Conservation (phyloP, 768 basidiomycete genomes). For the Trametes villosa region DNA sequence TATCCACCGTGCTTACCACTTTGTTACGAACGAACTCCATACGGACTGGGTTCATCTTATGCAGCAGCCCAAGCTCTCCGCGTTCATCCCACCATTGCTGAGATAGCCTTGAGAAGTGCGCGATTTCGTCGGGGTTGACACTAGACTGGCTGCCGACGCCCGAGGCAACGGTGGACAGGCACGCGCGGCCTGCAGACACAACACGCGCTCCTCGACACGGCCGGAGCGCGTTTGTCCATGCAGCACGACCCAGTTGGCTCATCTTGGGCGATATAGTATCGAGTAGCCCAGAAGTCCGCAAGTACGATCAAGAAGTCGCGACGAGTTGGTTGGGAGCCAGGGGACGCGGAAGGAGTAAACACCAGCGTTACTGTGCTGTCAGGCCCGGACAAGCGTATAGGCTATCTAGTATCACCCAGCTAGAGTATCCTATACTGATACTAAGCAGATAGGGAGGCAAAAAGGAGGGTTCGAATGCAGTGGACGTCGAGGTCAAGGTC, state of each 20-base stretch:
- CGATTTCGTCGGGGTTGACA: constrained; percentile 80
- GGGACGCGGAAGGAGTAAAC: too few relatives aligned
- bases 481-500: too few relatives aligned
- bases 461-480: too few relatives aligned
- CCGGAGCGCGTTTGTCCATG: neutral
- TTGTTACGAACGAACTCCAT: constrained; percentile 84
- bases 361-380: too few relatives aligned
- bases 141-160: constrained; percentile 38
- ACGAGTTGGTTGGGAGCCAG: too few relatives aligned
- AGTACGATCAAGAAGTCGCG: too few relatives aligned
- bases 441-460: too few relatives aligned
- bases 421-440: too few relatives aligned
- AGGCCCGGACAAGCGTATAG: too few relatives aligned
- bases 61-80: constrained; percentile 87
- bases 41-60: constrained; percentile 93
- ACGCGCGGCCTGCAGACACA: neutral
- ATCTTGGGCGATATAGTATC: too few relatives aligned
- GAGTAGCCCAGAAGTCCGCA: too few relatives aligned
- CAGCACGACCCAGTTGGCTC: neutral
- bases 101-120: constrained; percentile 86
- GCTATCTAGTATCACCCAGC: too few relatives aligned
- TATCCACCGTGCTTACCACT: constrained; percentile 36
- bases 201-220: neutral
- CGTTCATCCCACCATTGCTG: constrained; percentile 96
- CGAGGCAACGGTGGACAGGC: neutral